phyloP scores from a whole-genome alignment of 345 rosid genomes.

The Ceriops tagal region DNA sequence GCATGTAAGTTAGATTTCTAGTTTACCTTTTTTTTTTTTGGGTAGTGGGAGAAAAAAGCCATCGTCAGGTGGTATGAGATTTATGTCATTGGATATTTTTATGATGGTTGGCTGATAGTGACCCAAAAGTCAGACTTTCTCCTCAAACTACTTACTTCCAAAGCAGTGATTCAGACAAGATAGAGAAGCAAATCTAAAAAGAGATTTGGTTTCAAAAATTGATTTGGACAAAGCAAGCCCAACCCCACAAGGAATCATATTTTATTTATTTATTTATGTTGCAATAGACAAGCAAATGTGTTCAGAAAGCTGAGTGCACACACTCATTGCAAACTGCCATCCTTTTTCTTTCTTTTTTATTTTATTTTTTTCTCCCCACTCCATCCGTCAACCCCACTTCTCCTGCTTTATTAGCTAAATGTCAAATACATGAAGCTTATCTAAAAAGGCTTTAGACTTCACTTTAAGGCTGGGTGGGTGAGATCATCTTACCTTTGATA shows the following conservation, averaged over 20 bases:
- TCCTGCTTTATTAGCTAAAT: conserved; percentile 8
- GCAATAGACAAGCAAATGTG: conserved; percentile 20
- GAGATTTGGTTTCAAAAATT: conserved; percentile 25
- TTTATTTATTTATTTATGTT: neutral
- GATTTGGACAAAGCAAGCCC: conserved; percentile 33
- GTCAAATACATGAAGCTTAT: no score
- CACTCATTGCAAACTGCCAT: conserved; percentile 6
- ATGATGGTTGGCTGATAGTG: conserved; percentile 1
- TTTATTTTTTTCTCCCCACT: neutral
- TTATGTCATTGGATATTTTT: no score
- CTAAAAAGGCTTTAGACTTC: no score
- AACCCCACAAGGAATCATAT: conserved; percentile 23
- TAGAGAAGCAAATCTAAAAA: conserved; percentile 33
- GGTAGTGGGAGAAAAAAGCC: no score
- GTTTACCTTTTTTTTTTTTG: no score
- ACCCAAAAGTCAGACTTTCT: conserved; percentile 9
- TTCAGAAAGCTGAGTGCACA: conserved; percentile 15
- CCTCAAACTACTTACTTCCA: conserved; percentile 11
- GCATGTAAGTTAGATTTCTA: no score
- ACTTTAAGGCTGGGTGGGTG: no score
- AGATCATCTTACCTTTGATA: neutral
- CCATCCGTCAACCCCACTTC: neutral
- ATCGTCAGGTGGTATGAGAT: no score
- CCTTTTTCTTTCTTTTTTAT: neutral
- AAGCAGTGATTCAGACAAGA: conserved; percentile 2